Evolutionary conservation across 331 rosid genomes (phyloP).

Genomic region (Acacia pycnantha): DNA sequence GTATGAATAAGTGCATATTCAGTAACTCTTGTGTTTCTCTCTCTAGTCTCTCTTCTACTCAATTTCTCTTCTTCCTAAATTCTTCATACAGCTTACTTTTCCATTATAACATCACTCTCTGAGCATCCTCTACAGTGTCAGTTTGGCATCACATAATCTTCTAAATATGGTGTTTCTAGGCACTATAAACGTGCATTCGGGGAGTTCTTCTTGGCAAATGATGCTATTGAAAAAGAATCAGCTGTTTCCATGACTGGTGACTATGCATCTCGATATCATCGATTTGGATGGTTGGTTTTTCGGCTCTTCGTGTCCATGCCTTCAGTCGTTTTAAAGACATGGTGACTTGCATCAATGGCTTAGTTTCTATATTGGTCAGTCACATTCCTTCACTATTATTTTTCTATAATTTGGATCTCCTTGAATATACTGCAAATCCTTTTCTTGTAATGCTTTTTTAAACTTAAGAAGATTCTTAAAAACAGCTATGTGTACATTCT

Average conservation of each 20-base stretch:
- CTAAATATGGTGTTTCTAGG: slow-evolving; percentile 32
- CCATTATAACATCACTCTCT: neutral
- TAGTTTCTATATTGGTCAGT: slow-evolving; percentile 74
- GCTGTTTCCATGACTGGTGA: slow-evolving; percentile 28
- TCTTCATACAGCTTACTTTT: too few relatives aligned
- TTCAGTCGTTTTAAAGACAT: slow-evolving; percentile 63
- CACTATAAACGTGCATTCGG: slow-evolving; percentile 58
- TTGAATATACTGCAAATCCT: neutral
- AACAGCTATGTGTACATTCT: neutral
- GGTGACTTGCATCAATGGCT: slow-evolving; percentile 69
- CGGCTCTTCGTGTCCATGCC: slow-evolving; percentile 69
- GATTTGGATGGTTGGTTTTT: slow-evolving; percentile 78
- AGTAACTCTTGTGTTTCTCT: too few relatives aligned
- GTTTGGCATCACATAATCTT: neutral
- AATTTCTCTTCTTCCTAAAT: too few relatives aligned
- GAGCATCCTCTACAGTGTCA: neutral
- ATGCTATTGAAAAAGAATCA: slow-evolving; percentile 42
- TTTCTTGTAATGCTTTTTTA: neutral
- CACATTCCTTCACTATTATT: neutral
- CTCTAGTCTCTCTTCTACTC: too few relatives aligned
- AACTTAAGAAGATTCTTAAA: neutral
- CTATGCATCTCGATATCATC: slow-evolving; percentile 59
- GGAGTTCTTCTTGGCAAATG: slow-evolving; percentile 61
- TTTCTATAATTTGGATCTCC: neutral
- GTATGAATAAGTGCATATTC: too few relatives aligned